Percentiles rank a stretch among this genome's conserved stretches.
phyloP scores from a whole-genome alignment of 2,329 filamentous ascomycete genomes.

The Curvularia spicifera region DNA sequence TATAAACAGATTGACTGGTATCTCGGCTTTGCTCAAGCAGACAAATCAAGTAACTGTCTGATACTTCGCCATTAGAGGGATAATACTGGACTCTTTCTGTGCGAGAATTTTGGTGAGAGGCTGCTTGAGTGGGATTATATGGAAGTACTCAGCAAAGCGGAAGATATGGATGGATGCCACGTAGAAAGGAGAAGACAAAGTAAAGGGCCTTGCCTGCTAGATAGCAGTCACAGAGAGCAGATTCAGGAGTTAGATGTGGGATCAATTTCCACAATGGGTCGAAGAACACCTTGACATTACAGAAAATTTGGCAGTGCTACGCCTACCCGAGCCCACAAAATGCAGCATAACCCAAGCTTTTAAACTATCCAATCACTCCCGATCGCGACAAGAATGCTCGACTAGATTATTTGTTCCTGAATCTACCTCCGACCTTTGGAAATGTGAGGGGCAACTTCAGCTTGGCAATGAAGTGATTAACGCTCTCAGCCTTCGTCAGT shows the following conservation, averaged over 20 bases:
- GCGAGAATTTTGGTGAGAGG: too few species aligned
- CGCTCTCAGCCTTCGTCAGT: constrained; percentile 66
- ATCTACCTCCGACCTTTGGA: constrained; percentile 62
- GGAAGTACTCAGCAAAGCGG: background rate
- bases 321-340: background rate
- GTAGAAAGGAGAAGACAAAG: background rate
- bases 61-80: too few species aligned
- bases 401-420: constrained; percentile 1
- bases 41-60: too few species aligned
- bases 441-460: constrained; percentile 82
- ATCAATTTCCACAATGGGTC: background rate
- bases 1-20: too few species aligned
- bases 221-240: background rate
- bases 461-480: constrained; percentile 69
- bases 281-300: background rate
- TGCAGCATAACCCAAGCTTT: background rate
- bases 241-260: background rate
- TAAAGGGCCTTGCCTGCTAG: background rate
- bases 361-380: background rate
- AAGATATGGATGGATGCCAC: background rate
- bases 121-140: background rate
- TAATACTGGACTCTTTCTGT: too few species aligned
- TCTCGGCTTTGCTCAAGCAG: too few species aligned
- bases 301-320: background rate
- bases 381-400: background rate